phyloP scores from a whole-genome alignment of 257 asterid genomes.

The Ajuga chamaepitys region DNA sequence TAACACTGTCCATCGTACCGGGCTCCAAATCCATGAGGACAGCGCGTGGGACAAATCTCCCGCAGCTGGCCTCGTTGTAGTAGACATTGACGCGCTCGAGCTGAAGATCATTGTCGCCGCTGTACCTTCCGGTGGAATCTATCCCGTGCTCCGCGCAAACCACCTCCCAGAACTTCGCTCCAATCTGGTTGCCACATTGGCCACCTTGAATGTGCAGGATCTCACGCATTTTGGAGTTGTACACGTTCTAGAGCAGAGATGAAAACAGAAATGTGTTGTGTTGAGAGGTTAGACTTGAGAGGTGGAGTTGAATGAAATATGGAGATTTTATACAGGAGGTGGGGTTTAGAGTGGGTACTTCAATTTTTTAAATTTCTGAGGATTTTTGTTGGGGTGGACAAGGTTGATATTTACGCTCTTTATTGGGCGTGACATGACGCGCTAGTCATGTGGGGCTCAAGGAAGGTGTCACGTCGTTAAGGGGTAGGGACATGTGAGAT shows the following conservation, averaged over 20 bases:
- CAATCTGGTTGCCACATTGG: constrained; percentile 84
- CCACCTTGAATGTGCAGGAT: constrained; percentile 82
- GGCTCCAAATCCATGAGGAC: constrained; percentile 83
- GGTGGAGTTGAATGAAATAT: constrained; percentile 8
- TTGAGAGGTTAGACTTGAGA: constrained; percentile 1
- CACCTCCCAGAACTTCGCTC: constrained; percentile 45
- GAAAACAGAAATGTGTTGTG: not conserved
- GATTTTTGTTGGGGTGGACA: not conserved
- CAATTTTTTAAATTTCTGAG: constrained; percentile 8
- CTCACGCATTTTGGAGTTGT: constrained; percentile 48
- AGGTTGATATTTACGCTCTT: not conserved
- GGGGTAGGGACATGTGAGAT: no score
- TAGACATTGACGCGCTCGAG: constrained; percentile 71
- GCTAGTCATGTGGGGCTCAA: no score
- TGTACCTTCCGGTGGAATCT: constrained; percentile 68
- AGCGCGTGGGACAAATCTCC: constrained; percentile 77
- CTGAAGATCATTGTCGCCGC: constrained; percentile 57
- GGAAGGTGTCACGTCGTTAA: no score
- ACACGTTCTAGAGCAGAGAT: not conserved
- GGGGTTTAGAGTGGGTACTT: not conserved
- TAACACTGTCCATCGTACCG: constrained; percentile 75
- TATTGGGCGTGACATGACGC: not conserved
- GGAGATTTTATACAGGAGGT: constrained; percentile 3
- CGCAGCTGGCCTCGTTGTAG: constrained; percentile 74
- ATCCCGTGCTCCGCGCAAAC: constrained; percentile 21